These are phyloP conservation scores for Corchorus olitorius DNA, from an alignment of 345 rosid species.

Conservation along the genomic window DNA sequence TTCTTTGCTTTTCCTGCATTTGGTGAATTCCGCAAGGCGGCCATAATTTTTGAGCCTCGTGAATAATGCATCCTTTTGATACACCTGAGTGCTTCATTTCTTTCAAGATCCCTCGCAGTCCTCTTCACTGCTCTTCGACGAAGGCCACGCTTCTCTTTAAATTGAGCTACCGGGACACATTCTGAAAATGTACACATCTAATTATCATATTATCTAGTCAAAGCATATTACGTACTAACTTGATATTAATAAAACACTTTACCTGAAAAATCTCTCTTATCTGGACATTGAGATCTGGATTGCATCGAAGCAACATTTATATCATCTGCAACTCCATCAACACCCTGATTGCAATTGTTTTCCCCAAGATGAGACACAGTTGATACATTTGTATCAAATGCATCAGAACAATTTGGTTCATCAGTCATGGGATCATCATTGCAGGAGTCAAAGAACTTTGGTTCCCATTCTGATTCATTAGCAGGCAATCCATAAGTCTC, in stretches of 20 bases:
- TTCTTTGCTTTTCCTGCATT: constrained; percentile 25
- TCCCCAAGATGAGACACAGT: constrained; percentile 24
- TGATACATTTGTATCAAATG: constrained; percentile 14
- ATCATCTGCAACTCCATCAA: constrained; percentile 22
- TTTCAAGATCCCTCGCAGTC: constrained; percentile 21
- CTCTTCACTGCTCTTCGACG: constrained; percentile 28
- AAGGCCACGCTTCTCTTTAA: constrained; percentile 32
- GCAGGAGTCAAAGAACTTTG: constrained; percentile 16
- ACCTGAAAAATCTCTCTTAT: constrained; percentile 43
- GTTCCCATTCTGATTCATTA: background rate
- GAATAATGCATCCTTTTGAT: constrained; percentile 34
- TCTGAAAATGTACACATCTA: constrained; percentile 34
- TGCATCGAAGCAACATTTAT: constrained; percentile 32
- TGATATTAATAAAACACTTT: constrained; percentile 7
- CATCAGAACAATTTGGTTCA: constrained; percentile 25
- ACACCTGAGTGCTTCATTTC: constrained; percentile 38
- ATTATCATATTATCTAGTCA: background rate
- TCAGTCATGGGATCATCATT: constrained; percentile 29
- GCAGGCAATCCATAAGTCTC: constrained; percentile 15
- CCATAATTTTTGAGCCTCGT: constrained; percentile 35
- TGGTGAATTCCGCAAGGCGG: constrained; percentile 28
- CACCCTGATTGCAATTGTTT: constrained; percentile 17
- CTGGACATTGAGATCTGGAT: constrained; percentile 32
- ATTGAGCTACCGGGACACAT: constrained; percentile 23
- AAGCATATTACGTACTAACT: background rate